These are phyloP conservation scores for Polygonum maritimum DNA, from an alignment of 148 eudicot species.

Conservation along the genomic window DNA sequence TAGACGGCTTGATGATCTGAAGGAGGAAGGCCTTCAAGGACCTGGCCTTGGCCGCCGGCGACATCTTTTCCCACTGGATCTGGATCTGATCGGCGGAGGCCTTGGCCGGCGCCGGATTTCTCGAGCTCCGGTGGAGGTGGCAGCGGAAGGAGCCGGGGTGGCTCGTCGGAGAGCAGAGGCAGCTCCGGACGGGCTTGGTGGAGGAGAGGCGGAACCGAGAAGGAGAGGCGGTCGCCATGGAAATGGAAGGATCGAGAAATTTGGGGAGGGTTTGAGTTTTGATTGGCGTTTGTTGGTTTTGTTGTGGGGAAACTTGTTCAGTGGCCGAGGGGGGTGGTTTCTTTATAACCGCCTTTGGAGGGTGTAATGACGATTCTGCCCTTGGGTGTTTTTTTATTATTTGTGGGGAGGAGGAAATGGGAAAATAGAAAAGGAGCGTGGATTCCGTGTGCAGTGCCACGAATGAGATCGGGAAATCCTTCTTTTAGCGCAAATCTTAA, in stretches of 20 bases:
- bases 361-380: background rate
- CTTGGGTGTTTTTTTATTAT: background rate
- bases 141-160: constrained; percentile 60
- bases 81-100: background rate
- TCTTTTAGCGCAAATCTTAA: no score
- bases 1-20: constrained; percentile 35
- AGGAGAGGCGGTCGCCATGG: background rate
- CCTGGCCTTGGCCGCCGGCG: constrained; percentile 16
- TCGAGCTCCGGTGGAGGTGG: constrained; percentile 27
- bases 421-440: background rate
- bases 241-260: background rate
- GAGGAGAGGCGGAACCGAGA: background rate
- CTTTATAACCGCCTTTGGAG: background rate
- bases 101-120: background rate
- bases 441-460: background rate
- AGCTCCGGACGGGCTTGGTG: constrained; percentile 10
- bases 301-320: background rate
- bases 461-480: background rate
- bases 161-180: constrained; percentile 45
- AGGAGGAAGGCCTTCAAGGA: constrained; percentile 26
- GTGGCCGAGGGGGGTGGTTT: background rate
- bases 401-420: no score
- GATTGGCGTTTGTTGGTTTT: background rate
- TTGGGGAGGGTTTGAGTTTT: background rate
- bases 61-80: constrained; percentile 14